phyloP scores from a whole-genome alignment of 768 basidiomycete genomes.

The Psilocybe cyanescens region DNA sequence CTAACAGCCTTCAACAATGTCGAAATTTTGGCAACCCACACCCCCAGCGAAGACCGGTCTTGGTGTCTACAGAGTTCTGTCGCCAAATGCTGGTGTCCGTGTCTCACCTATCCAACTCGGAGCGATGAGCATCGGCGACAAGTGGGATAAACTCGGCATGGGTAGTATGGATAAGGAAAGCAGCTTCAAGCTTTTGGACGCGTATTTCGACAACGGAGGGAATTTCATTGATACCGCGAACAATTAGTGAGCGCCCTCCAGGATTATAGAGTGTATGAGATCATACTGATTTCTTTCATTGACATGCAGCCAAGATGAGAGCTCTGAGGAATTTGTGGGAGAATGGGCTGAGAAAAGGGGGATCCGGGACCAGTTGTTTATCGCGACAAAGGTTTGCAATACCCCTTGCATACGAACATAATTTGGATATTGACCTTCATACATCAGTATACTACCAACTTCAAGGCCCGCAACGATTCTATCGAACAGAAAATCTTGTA shows the following conservation, averaged over 20 bases:
- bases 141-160: slow-evolving; percentile 34
- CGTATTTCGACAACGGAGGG: slow-evolving; percentile 46
- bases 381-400: slow-evolving; percentile 44
- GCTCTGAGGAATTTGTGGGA: slow-evolving; percentile 57
- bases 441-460: slow-evolving; percentile 34
- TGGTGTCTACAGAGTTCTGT: slow-evolving; percentile 38
- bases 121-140: slow-evolving; percentile 48
- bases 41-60: slow-evolving; percentile 35
- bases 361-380: slow-evolving; percentile 51
- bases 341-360: slow-evolving; percentile 54
- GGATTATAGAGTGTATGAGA: not conserved
- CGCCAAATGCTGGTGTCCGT: slow-evolving; percentile 39
- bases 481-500: slow-evolving; percentile 39
- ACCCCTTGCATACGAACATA: not conserved
- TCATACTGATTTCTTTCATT: not conserved
- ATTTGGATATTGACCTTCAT: not conserved
- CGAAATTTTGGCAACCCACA: slow-evolving; percentile 18
- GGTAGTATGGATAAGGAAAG: slow-evolving; percentile 45
- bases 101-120: slow-evolving; percentile 50
- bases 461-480: slow-evolving; percentile 27
- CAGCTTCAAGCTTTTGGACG: slow-evolving; percentile 50
- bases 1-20: not conserved
- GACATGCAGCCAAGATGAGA: slow-evolving; percentile 48
- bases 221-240: slow-evolving; percentile 57
- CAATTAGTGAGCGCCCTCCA: slow-evolving; percentile 35